Evolutionary conservation across 2,329 filamentous ascomycete genomes (phyloP).

Genomic region (Pseudopyricularia javanii): DNA sequence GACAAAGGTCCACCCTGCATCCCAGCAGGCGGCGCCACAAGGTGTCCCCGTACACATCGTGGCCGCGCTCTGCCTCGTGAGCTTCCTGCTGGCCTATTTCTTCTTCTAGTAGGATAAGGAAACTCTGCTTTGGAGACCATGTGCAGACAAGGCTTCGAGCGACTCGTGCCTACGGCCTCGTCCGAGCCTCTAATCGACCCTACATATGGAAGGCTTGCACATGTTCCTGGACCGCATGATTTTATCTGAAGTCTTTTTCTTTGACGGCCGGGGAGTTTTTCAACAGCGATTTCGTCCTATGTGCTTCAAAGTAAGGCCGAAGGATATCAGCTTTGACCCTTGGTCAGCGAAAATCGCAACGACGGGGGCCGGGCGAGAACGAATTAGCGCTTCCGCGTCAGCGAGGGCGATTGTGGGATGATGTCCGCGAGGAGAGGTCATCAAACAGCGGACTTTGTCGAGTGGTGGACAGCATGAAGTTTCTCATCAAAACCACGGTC

Average conservation of each 20-base stretch:
- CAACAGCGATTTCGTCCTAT: neutral
- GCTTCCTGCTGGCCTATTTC: constrained; percentile 90
- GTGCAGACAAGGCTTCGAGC: neutral
- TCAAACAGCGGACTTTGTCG: too few relatives aligned
- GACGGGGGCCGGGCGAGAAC: neutral
- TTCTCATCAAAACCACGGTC: too few relatives aligned
- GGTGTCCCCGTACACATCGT: constrained; percentile 82
- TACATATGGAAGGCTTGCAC: neutral
- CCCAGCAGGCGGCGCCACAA: constrained; percentile 38
- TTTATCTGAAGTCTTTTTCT: neutral
- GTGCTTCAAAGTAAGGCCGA: neutral
- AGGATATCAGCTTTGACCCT: neutral
- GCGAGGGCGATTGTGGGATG: too few relatives aligned
- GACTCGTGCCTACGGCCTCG: neutral
- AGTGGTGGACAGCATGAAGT: too few relatives aligned
- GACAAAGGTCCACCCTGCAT: constrained; percentile 3
- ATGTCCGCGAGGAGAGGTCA: too few relatives aligned
- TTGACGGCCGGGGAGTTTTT: neutral
- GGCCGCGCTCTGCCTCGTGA: constrained; percentile 71
- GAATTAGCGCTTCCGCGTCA: too few relatives aligned
- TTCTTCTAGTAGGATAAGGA: constrained; percentile 60
- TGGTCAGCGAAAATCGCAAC: neutral
- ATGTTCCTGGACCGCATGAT: neutral
- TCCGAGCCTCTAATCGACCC: neutral
- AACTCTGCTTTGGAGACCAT: neutral